phyloP scores from a whole-genome alignment of 164 flowering plant genomes.

The Berberis vulgaris region DNA sequence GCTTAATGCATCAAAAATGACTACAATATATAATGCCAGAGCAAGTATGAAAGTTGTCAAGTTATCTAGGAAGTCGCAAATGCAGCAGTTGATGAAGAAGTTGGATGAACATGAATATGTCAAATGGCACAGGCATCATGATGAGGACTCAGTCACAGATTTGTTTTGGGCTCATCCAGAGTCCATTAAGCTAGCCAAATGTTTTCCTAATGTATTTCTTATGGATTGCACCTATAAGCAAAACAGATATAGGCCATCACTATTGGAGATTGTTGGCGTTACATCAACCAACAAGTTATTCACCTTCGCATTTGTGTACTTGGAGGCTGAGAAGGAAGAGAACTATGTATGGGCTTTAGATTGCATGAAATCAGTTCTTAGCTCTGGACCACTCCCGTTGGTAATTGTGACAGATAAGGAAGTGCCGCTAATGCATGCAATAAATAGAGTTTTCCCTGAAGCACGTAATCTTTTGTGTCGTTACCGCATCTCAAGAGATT shows the following conservation, averaged over 20 bases:
- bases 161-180: conserved; percentile 2
- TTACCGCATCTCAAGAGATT: not conserved
- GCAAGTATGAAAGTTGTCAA: not conserved
- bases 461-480: not conserved
- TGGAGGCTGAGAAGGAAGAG: not conserved
- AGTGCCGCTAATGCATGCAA: not conserved
- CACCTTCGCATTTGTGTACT: not conserved
- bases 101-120: not conserved
- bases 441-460: not conserved
- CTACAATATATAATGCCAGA: conserved; percentile 2
- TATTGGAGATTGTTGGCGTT: not conserved
- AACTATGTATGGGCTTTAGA: not conserved
- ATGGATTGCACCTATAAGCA: not conserved
- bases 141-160: not conserved
- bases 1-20: conserved; percentile 1
- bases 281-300: not conserved
- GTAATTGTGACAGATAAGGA: not conserved
- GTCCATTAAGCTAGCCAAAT: not conserved
- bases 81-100: not conserved
- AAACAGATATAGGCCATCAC: not conserved
- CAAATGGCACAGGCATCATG: not conserved
- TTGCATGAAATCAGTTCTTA: not conserved
- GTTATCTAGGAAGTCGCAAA: not conserved
- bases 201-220: not conserved
- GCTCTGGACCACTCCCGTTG: not conserved